Base-by-base conservation (phyloP, 2,329 filamentous ascomycete genomes). In the Davidsoniella australis region DNA sequence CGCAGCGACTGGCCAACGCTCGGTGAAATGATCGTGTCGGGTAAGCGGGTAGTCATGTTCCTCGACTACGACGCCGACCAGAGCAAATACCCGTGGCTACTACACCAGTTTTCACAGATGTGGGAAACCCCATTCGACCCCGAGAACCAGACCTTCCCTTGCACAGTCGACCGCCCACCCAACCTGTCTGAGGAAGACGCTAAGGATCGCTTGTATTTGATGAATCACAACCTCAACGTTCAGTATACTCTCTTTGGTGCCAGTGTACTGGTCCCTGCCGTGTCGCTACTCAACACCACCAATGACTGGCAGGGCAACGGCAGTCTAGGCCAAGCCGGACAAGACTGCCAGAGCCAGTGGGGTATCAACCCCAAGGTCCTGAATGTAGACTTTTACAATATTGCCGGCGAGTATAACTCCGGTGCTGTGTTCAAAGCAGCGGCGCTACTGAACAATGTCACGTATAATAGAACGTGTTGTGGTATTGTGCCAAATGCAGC, bases 71-170 rank as follows among this genome's bases (percentile, higher is more conserved):
- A 80, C 55, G 84, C 86, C 55, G 79, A 94, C 61, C 83, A 93
- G 64, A 75, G 70, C 1, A 70, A 72, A 17, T 80, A 85, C 16
- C 86, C 88, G 0, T 95, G 85, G 76, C 73, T 94, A 40, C 70
- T 94, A 39, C 85, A 94, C 62, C 73, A 95, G 63, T 95, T 94
- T 66, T 75, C 75, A 5, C 83, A 94, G 59, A 74, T 93, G 66
- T 94, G 85, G 84, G 85, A 95, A 66, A 89, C 87, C 1, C 84
- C 85, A 0, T 95, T 94, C 61, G 84, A 86, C 48, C 86, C 77
- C 2, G 59, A 63, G 14, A 62, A 77, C 59, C 65, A 65, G 45
- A 61, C 63, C 0, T 94, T 94, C 61, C 86, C 87, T 0, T 95
- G 88, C 66, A 78, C 68, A 0, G 70, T 80, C 37, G 76, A 94